Percentiles rank a stretch among this genome's conserved stretches.
Conservation (phyloP, 306 rosid species). For the Acacia crassicarpa region DNA sequence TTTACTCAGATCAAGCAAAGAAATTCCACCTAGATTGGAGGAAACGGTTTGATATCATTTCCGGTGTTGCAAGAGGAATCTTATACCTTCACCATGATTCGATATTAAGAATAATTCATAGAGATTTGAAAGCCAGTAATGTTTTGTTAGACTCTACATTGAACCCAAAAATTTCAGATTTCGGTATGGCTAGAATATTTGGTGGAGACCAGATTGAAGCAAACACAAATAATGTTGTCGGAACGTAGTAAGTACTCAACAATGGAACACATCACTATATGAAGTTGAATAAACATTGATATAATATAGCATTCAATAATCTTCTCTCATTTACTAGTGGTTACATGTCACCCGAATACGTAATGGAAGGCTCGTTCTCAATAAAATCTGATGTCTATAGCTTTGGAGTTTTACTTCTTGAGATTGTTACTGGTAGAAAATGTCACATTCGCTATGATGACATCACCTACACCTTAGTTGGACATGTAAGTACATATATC, state of each 20-base stretch:
- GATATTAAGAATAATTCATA: not conserved
- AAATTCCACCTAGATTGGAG: not conserved
- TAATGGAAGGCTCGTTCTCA: not conserved
- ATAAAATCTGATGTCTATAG: constrained; percentile 29
- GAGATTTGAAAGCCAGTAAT: not conserved
- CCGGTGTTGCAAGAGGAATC: not conserved
- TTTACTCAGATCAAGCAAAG: constrained; percentile 9
- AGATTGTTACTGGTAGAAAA: constrained; percentile 56
- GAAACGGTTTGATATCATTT: not conserved
- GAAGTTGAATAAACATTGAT: not conserved
- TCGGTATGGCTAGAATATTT: not conserved
- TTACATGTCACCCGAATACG: not conserved
- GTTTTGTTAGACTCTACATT: not conserved
- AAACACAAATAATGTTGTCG: constrained; percentile 26
- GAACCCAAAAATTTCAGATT: not conserved
- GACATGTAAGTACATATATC: constrained; percentile 51
- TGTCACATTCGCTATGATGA: constrained; percentile 38
- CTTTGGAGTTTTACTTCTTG: constrained; percentile 26
- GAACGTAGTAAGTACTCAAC: constrained; percentile 57
- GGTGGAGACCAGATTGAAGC: not conserved
- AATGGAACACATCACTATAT: not conserved
- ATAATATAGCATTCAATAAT: no score
- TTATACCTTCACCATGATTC: not conserved
- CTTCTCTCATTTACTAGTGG: not conserved
- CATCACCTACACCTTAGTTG: constrained; percentile 49